A percentile compares a stretch with the other conserved stretches of the same genome.
phyloP scores from a whole-genome alignment of 192 early-diverging fungal genomes.

The Umbelopsis isabellina region DNA sequence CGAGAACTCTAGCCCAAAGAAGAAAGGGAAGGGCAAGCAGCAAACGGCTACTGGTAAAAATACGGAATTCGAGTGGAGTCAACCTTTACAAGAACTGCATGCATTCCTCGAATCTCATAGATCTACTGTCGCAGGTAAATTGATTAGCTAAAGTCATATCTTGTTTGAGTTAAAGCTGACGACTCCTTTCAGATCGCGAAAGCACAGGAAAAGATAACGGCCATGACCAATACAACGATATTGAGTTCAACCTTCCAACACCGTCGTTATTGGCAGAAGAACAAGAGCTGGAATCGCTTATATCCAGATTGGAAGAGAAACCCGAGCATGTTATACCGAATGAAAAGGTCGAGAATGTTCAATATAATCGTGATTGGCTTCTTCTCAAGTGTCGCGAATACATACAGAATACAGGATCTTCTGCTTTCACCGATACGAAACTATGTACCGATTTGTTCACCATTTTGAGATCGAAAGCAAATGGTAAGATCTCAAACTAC shows the following conservation, averaged over 20 bases:
- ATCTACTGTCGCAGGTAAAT: background rate
- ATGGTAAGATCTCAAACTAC: conserved; percentile 35
- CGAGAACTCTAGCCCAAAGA: background rate
- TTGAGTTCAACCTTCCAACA: background rate
- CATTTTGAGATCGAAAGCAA: conserved; percentile 61
- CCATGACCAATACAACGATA: background rate
- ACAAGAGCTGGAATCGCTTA: background rate
- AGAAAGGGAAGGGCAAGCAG: conserved; percentile 9
- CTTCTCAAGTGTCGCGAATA: conserved; percentile 60
- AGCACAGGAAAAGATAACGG: background rate
- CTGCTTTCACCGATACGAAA: conserved; percentile 51
- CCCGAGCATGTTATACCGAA: background rate
- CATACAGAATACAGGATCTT: conserved; percentile 41
- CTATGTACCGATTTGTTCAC: conserved; percentile 75
- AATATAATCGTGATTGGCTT: conserved; percentile 58
- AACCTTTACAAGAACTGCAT: background rate
- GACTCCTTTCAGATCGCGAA: no score
- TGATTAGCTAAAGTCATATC: no score
- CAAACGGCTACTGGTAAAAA: background rate
- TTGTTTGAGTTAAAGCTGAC: no score
- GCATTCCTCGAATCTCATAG: conserved; percentile 1
- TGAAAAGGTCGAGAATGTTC: background rate
- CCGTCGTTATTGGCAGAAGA: background rate
- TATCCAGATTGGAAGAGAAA: background rate
- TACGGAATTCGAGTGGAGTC: background rate